Base-by-base conservation (phyloP, 208 protist species). In the Leishmania lainsoni region DNA sequence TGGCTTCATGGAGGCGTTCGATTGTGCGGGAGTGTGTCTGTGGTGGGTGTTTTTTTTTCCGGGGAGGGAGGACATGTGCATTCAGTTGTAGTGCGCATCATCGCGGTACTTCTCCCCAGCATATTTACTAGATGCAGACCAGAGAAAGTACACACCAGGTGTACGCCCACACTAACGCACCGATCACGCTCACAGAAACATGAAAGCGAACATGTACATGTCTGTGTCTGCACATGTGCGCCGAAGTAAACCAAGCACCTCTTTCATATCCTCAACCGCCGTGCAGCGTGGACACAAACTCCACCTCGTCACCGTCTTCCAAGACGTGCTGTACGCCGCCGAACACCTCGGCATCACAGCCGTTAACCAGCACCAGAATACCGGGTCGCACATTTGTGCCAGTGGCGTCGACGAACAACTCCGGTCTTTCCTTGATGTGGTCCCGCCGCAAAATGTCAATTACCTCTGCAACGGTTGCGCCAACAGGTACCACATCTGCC, bases 251-350 rank as follows among this genome's bases (percentile, higher is more conserved):
- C 68, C 12, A 29, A 17, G 32, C 5, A n/a, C 45, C 16, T 5
- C 39, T 45, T 22, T 35, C 70, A 29, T 12, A 39, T 26, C 16
- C n/a, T 76, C 91, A 99, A 12, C 98, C 98, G 49, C 98, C 98
- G 75, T 99, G 98, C 8, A 99, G 85, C 26, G 97, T 99, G 4
- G 96, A 98, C 45, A 99, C 98, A 73, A 99, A 98, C 49, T 97
- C 94, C 42, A 99, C 83, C 2, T 83, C 89, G 63, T 99, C 96
- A 17, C 89, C 89, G 29, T 98, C 93, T 72, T 94, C 86, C 14
- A 99, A 79, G 14, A 86, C 81, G 78, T 98, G 97, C 26, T 88
- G 82, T 6, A 98, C 82, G 39, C 93, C 96, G 52, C 95, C 97
- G 6, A 97, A 65, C 39, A 98, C 90, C 86, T 99, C 97, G 63